A percentile compares a stretch with the other conserved stretches of the same genome.
phyloP scores from a whole-genome alignment of 306 rosid genomes.

The Lathyrus aphaca region DNA sequence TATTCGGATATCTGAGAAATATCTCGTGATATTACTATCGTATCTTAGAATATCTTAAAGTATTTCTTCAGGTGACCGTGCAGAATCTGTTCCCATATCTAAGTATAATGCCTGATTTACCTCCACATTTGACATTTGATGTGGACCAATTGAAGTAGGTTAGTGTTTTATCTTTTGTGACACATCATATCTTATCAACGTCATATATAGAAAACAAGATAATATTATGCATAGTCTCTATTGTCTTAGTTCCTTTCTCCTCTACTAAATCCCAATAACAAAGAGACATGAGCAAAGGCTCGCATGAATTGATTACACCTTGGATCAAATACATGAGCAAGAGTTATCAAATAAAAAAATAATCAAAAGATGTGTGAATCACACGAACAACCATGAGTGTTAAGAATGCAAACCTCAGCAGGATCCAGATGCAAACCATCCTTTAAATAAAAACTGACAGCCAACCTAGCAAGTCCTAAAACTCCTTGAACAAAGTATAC shows the following conservation, averaged over 20 bases:
- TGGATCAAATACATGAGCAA: conserved; percentile 5
- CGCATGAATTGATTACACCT: conserved; percentile 19
- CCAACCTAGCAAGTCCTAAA: conserved; percentile 92
- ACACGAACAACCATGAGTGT: conserved; percentile 30
- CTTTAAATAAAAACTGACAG: conserved; percentile 81
- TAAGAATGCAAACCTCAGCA: conserved; percentile 74
- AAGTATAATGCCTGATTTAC: background rate
- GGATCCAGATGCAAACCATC: conserved; percentile 96
- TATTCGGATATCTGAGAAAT: background rate
- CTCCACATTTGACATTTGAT: background rate
- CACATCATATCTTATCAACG: background rate
- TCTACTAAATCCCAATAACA: conserved; percentile 14
- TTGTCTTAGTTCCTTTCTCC: background rate
- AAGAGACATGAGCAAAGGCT: conserved; percentile 1
- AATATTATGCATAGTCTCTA: conserved; percentile 13
- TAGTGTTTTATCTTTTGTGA: background rate
- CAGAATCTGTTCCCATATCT: background rate
- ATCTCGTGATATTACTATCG: background rate
- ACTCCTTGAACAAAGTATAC: conserved; percentile 99
- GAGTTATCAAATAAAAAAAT: conserved; percentile 11
- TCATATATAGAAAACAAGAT: background rate
- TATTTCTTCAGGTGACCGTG: background rate
- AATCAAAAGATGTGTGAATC: conserved; percentile 18
- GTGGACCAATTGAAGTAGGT: background rate
- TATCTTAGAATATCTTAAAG: conserved; percentile 21